A percentile compares a stretch with the other conserved stretches of the same genome.
Conservation (phyloP, 257 asterid genomes). For the Penstemon newberryi region DNA sequence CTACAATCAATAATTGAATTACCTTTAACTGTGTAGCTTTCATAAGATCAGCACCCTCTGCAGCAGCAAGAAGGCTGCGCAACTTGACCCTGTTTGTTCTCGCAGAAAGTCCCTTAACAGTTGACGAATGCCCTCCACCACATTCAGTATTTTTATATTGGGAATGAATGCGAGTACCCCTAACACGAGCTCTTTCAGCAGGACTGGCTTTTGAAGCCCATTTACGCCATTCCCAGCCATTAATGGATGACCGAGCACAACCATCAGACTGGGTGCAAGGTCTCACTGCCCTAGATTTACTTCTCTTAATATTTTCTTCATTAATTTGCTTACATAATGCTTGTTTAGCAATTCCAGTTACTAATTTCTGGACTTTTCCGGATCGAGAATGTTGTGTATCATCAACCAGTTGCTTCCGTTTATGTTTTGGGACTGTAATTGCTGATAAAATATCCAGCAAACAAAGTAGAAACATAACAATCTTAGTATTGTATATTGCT, state of each 20-base stretch:
- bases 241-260: conserved; percentile 87
- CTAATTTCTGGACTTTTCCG: conserved; percentile 52
- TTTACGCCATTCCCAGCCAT: conserved; percentile 98
- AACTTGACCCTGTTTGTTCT: conserved; percentile 93
- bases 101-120: conserved; percentile 82
- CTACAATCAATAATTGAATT: conserved; percentile 30
- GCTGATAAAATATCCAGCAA: conserved; percentile 42
- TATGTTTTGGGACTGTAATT: conserved; percentile 45
- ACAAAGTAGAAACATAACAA: conserved; percentile 21
- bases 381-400: conserved; percentile 44
- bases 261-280: conserved; percentile 73
- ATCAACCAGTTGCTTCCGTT: conserved; percentile 53
- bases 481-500: neutral
- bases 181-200: conserved; percentile 63
- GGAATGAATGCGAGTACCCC: conserved; percentile 59
- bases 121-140: conserved; percentile 51
- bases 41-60: conserved; percentile 98
- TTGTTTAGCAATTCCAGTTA: conserved; percentile 44
- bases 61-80: conserved; percentile 97
- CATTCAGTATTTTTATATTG: conserved; percentile 43
- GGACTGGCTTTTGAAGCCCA: conserved; percentile 87
- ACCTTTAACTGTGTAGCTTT: conserved; percentile 96
- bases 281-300: conserved; percentile 41
- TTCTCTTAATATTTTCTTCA: conserved; percentile 35
- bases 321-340: conserved; percentile 39